phyloP scores from a whole-genome alignment of 441 rosid genomes.

The Mallotus japonicus region DNA sequence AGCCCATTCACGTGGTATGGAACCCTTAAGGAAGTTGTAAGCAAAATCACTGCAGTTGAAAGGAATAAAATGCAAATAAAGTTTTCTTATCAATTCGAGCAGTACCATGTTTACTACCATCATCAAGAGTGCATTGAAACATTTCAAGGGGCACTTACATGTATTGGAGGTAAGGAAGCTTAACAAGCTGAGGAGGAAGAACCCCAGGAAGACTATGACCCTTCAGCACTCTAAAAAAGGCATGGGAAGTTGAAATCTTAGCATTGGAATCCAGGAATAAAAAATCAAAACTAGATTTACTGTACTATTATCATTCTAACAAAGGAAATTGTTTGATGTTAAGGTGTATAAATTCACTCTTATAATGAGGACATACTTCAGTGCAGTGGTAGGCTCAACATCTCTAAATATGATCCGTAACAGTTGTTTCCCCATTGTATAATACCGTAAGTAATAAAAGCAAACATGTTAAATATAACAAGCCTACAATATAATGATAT shows the following conservation, averaged over 20 bases:
- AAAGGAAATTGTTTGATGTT: neutral
- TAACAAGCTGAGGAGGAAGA: conserved; percentile 64
- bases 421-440: neutral
- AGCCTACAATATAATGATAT: neutral
- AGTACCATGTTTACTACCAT: neutral
- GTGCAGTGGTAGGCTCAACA: neutral
- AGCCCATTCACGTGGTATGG: conserved; percentile 68
- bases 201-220: conserved; percentile 71
- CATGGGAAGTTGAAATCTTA: neutral
- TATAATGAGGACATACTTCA: neutral
- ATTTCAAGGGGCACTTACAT: conserved; percentile 48
- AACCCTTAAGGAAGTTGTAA: conserved; percentile 72
- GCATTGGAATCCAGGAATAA: neutral
- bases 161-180: conserved; percentile 65
- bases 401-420: neutral
- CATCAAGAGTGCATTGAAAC: neutral
- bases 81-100: neutral
- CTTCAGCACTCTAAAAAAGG: conserved; percentile 53
- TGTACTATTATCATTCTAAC: neutral
- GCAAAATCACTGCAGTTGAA: conserved; percentile 59
- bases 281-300: neutral
- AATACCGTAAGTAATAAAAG: conserved; percentile 1
- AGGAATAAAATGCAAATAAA: neutral
- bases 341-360: neutral
- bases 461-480: conserved; percentile 6